Conservation (phyloP, 2,329 filamentous ascomycete species). For the Neonectria punicea region DNA sequence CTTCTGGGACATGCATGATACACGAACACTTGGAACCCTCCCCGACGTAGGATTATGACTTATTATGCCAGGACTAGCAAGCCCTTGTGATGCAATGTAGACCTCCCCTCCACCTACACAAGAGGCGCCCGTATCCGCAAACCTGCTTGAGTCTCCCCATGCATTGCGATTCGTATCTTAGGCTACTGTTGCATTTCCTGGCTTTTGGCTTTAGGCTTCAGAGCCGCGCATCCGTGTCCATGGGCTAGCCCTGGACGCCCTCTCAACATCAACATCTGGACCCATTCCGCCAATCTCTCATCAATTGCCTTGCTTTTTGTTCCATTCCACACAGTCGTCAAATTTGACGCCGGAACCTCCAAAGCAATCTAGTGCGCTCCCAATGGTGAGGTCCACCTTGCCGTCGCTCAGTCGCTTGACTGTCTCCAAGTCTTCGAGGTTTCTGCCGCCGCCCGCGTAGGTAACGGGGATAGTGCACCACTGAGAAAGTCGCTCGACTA, state of each 20-base stretch:
- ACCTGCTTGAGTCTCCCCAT: conserved; percentile 17
- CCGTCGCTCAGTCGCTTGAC: conserved; percentile 83
- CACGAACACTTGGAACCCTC: conserved; percentile 18
- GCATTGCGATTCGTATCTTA: conserved; percentile 21
- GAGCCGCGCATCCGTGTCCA: conserved; percentile 13
- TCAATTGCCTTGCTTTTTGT: conserved; percentile 59
- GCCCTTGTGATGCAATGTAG: neutral
- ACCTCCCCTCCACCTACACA: neutral
- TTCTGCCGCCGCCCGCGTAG: conserved; percentile 93
- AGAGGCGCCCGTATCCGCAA: conserved; percentile 10
- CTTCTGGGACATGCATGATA: conserved; percentile 20
- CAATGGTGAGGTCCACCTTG: conserved; percentile 92
- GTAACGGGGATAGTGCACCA: conserved; percentile 96
- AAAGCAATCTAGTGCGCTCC: conserved; percentile 95
- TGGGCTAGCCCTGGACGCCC: conserved; percentile 1
- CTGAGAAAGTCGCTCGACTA: conserved; percentile 79
- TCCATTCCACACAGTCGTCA: conserved; percentile 91
- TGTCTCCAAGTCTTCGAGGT: conserved; percentile 81
- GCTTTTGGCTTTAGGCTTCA: conserved; percentile 13
- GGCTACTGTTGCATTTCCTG: conserved; percentile 19
- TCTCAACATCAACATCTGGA: conserved; percentile 14
- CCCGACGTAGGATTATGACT: conserved; percentile 12
- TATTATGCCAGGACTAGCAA: conserved; percentile 6
- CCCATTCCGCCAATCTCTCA: conserved; percentile 1
- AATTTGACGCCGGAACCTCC: conserved; percentile 88